Evolutionary conservation across 1,284 basidiomycete genomes (phyloP).

Genomic region (Cutaneotrichosporon sp.): DNA sequence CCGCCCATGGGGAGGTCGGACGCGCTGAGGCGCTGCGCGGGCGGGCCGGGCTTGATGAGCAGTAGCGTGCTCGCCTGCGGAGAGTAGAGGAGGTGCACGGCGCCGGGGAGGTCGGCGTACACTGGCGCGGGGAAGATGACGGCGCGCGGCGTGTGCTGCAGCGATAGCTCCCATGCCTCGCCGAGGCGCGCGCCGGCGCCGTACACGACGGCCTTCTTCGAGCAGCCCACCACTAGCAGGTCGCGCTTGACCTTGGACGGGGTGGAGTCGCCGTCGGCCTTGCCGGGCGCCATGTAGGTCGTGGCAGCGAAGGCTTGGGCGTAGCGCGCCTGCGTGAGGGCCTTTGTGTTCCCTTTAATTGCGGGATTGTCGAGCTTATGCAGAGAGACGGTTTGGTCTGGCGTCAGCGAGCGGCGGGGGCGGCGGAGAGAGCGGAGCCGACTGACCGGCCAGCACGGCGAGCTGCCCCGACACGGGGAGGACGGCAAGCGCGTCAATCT

Average conservation of each 20-base stretch:
- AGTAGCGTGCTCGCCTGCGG: constrained; percentile 70
- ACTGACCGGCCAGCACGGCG: constrained; percentile 73
- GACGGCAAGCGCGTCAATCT: constrained; percentile 83
- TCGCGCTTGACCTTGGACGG: constrained; percentile 65
- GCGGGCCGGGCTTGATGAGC: constrained; percentile 60
- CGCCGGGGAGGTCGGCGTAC: constrained; percentile 44
- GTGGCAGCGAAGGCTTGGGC: constrained; percentile 75
- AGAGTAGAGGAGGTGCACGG: constrained; percentile 66
- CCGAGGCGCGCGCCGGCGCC: constrained; percentile 29
- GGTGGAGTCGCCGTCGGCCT: constrained; percentile 55
- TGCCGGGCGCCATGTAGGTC: constrained; percentile 24
- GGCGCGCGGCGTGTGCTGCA: constrained; percentile 79
- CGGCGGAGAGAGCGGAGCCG: not conserved
- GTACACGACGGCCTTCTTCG: constrained; percentile 76
- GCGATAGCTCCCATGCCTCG: constrained; percentile 60
- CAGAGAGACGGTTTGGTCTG: constrained; percentile 51
- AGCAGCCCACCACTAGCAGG: constrained; percentile 75
- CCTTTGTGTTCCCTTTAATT: constrained; percentile 62
- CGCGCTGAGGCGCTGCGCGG: constrained; percentile 69
- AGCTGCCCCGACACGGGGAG: constrained; percentile 80
- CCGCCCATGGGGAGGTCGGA: constrained; percentile 62
- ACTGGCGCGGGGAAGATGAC: constrained; percentile 44
- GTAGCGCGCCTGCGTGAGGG: constrained; percentile 69
- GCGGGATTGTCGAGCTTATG: constrained; percentile 64
- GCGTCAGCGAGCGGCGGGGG: constrained; percentile 12